phyloP scores from a whole-genome alignment of 305 asterid genomes.

The Fraxinus albicans region DNA sequence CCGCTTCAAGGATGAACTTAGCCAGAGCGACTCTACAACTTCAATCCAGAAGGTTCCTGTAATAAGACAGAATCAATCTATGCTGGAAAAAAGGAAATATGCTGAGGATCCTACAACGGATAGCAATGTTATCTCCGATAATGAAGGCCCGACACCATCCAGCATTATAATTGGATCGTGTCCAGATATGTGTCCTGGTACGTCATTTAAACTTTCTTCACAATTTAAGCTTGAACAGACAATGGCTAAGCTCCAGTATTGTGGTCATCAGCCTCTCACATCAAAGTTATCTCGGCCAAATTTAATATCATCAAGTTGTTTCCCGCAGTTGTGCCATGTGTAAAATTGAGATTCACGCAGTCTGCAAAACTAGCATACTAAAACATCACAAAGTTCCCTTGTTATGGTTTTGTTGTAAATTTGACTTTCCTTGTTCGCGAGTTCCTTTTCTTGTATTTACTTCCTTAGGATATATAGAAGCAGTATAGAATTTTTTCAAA shows the following conservation, averaged over 20 bases:
- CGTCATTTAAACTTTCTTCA: conserved; percentile 24
- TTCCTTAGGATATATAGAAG: not conserved
- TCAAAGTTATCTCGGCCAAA: not conserved
- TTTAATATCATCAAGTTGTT: not conserved
- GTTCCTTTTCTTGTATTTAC: not conserved
- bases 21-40: conserved; percentile 35
- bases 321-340: not conserved
- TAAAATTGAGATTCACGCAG: not conserved
- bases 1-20: conserved; percentile 85
- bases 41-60: conserved; percentile 49
- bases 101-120: conserved; percentile 46
- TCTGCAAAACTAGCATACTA: not conserved
- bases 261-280: not conserved
- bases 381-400: not conserved
- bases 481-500: not conserved
- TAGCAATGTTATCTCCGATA: conserved; percentile 40
- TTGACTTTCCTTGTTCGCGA: not conserved
- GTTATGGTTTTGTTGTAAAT: not conserved
- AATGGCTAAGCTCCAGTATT: not conserved
- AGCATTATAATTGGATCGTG: conserved; percentile 76
- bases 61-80: conserved; percentile 46
- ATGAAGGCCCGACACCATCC: conserved; percentile 56
- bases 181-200: conserved; percentile 99
- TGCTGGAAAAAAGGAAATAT: conserved; percentile 39
- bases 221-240: not conserved